phyloP scores from a whole-genome alignment of 2,329 filamentous ascomycete genomes.

The Periglandula ipomoeae region DNA sequence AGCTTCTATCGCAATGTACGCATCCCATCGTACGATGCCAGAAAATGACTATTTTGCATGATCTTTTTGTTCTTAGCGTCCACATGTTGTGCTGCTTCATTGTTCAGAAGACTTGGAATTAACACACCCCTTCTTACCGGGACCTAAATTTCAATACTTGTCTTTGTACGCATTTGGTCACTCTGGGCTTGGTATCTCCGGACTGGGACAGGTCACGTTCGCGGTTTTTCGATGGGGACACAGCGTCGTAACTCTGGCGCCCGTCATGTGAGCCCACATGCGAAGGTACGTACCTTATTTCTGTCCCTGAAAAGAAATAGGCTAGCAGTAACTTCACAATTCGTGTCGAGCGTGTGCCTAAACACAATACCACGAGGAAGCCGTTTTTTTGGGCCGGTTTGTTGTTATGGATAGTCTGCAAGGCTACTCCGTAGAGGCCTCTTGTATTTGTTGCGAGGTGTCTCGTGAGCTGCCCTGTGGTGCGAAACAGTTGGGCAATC shows the following conservation, averaged over 20 bases:
- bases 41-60: too few species aligned
- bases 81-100: too few species aligned
- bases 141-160: too few species aligned
- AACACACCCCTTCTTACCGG: too few species aligned
- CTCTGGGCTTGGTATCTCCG: neutral
- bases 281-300: neutral
- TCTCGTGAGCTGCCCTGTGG: neutral
- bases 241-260: conserved; percentile 5
- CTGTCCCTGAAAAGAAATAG: neutral
- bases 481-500: neutral
- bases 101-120: too few species aligned
- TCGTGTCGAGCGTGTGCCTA: too few species aligned
- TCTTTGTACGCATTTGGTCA: too few species aligned
- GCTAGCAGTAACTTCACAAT: neutral
- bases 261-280: conserved; percentile 7
- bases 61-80: too few species aligned
- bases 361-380: neutral
- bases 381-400: too few species aligned
- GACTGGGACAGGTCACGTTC: neutral
- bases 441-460: neutral
- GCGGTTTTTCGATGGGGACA: neutral
- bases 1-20: too few species aligned
- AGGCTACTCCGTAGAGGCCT: neutral
- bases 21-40: too few species aligned
- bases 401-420: too few species aligned